Evolutionary conservation across 2,329 filamentous ascomycete species (phyloP).

Genomic region (Aquanectria penicillioides): DNA sequence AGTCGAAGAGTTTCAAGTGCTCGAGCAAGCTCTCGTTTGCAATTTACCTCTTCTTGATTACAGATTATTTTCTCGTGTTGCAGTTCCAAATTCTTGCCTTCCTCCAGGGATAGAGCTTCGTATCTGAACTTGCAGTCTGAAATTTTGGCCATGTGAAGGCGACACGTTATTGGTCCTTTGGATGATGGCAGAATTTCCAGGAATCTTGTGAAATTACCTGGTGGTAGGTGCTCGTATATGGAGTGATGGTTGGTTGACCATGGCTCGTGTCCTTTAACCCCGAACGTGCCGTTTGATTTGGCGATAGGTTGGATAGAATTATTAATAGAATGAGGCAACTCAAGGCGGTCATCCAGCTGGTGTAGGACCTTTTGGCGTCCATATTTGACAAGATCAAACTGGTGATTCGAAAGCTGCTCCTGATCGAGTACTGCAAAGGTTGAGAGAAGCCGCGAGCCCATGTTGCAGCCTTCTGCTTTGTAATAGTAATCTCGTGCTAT

Average conservation of each 20-base stretch:
- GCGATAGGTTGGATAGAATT: too few species aligned
- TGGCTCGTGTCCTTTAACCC: neutral
- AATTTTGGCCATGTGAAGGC: neutral
- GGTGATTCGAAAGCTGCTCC: neutral
- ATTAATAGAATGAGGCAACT: neutral
- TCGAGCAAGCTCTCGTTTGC: neutral
- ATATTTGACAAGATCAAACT: neutral
- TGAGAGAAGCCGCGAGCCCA: neutral
- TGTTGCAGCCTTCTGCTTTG: neutral
- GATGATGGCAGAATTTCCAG: conserved; percentile 3
- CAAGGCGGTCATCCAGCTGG: neutral
- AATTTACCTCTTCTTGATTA: neutral
- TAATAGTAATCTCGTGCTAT: neutral
- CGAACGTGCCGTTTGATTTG: neutral
- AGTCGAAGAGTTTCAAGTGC: neutral
- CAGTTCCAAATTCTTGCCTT: neutral
- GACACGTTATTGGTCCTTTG: neutral
- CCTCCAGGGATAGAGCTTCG: conserved; percentile 1
- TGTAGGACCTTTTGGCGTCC: neutral
- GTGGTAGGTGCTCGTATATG: neutral
- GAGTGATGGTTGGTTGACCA: neutral
- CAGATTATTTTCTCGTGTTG: neutral
- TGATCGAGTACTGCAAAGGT: neutral
- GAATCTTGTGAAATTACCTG: neutral
- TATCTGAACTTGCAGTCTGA: conserved; percentile 1